Percentiles rank a stretch among this genome's conserved stretches.
Evolutionary conservation across 2,329 filamentous ascomycete species (phyloP).

Genomic region (Aspergillus nomiae): DNA sequence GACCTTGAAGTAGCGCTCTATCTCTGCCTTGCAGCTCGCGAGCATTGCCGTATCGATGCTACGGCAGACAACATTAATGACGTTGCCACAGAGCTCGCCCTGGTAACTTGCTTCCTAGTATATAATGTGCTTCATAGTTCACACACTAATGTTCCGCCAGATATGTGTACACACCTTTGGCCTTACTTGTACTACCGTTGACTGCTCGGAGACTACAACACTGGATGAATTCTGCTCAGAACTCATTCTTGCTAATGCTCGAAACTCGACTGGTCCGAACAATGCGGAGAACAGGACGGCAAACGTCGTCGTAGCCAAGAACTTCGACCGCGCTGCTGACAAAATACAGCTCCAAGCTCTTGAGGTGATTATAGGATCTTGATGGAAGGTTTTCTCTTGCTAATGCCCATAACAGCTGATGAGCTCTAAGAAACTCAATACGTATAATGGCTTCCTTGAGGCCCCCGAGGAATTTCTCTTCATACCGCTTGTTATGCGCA

Average conservation of each 20-base stretch:
- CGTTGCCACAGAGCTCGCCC: constrained; percentile 71
- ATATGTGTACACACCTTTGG: constrained; percentile 72
- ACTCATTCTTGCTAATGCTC: constrained; percentile 56
- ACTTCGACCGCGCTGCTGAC: constrained; percentile 73
- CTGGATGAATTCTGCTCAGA: constrained; percentile 78
- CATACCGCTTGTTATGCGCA: constrained; percentile 64
- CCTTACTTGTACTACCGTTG: constrained; percentile 68
- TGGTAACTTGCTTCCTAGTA: constrained; percentile 51
- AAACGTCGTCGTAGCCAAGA: constrained; percentile 78
- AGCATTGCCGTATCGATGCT: constrained; percentile 88
- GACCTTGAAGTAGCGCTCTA: constrained; percentile 87
- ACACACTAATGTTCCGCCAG: constrained; percentile 40
- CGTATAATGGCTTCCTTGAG: constrained; percentile 70
- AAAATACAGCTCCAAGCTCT: constrained; percentile 80
- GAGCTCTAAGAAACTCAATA: constrained; percentile 75
- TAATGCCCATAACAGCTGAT: constrained; percentile 64
- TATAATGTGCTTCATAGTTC: background rate
- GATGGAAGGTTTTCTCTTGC: background rate
- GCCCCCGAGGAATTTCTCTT: constrained; percentile 80
- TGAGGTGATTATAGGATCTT: constrained; percentile 46
- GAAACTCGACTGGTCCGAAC: constrained; percentile 26
- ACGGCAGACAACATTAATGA: constrained; percentile 63
- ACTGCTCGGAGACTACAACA: constrained; percentile 72
- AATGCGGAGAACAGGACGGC: constrained; percentile 63
- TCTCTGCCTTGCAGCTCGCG: constrained; percentile 75